phyloP scores from a whole-genome alignment of 768 basidiomycete genomes.

The Heimioporus sp. region DNA sequence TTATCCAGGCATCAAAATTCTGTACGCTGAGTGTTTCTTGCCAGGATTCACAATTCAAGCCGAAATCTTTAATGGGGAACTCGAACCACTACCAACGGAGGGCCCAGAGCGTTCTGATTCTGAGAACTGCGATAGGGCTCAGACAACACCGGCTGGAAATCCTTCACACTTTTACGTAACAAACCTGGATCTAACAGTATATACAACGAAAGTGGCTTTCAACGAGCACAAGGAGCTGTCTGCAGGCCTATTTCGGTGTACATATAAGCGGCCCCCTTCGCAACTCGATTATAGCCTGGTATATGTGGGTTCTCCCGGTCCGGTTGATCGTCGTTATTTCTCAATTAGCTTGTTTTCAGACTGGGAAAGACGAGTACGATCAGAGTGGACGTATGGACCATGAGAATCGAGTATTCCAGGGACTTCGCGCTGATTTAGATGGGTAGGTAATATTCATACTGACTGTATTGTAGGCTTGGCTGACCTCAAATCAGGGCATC shows the following conservation, averaged over 20 bases:
- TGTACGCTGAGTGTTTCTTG: neutral
- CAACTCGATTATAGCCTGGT: constrained; percentile 5
- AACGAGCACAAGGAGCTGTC: neutral
- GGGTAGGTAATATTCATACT: constrained; percentile 5
- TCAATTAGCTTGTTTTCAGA: neutral
- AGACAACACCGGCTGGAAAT: neutral
- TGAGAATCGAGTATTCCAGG: neutral
- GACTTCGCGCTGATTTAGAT: constrained; percentile 9
- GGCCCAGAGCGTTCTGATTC: neutral
- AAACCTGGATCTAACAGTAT: constrained; percentile 26
- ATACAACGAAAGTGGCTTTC: constrained; percentile 11
- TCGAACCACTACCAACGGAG: neutral
- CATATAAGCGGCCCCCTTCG: neutral
- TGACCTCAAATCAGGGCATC: constrained; percentile 44
- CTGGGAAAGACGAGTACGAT: constrained; percentile 8
- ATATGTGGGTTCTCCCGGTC: constrained; percentile 4
- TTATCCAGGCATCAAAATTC: neutral
- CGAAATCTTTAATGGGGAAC: constrained; percentile 53
- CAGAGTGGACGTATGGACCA: neutral
- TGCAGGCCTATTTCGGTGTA: neutral
- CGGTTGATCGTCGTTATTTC: too few relatives aligned
- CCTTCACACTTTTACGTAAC: constrained; percentile 31
- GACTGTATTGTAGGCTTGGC: neutral
- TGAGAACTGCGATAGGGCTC: neutral
- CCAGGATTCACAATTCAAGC: constrained; percentile 74